Conservation (phyloP, 2,329 filamentous ascomycete genomes). For the Alternaria longipes region DNA sequence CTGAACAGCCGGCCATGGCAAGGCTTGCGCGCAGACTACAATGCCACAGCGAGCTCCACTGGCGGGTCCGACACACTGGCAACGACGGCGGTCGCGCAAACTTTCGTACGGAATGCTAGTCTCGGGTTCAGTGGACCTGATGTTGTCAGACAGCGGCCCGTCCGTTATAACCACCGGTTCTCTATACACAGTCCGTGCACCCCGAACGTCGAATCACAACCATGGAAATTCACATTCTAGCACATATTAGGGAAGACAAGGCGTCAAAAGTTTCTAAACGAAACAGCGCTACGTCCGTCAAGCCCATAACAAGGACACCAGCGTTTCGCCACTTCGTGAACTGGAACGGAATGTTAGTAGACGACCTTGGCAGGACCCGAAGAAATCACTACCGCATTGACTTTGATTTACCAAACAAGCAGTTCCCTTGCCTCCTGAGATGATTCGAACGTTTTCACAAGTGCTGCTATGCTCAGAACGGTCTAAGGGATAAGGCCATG, state of each 20-base stretch:
- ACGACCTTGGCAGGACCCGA: slow-evolving; percentile 1
- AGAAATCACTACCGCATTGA: slow-evolving; percentile 1
- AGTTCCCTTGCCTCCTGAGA: background rate
- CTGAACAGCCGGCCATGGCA: background rate
- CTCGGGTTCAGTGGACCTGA: background rate
- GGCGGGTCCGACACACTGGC: slow-evolving; percentile 1
- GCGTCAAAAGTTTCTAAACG: slow-evolving; percentile 4
- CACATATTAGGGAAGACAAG: background rate
- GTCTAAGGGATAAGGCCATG: background rate
- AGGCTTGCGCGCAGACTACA: background rate
- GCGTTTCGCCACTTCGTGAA: slow-evolving; percentile 2
- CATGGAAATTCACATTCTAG: background rate
- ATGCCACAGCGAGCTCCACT: background rate
- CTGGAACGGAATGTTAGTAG: background rate
- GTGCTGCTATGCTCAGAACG: slow-evolving; percentile 1
- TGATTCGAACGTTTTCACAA: slow-evolving; percentile 1
- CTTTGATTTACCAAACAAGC: background rate
- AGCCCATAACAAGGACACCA: background rate
- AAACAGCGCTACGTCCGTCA: slow-evolving; percentile 3
- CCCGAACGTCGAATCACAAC: background rate
- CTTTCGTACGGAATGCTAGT: background rate
- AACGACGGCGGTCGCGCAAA: background rate
- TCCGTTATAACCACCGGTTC: slow-evolving; percentile 5
- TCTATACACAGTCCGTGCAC: slow-evolving; percentile 2
- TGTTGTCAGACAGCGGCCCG: slow-evolving; percentile 4